Evolutionary conservation across 2,329 filamentous ascomycete genomes (phyloP).

Genomic region (Scytalidium sp.): DNA sequence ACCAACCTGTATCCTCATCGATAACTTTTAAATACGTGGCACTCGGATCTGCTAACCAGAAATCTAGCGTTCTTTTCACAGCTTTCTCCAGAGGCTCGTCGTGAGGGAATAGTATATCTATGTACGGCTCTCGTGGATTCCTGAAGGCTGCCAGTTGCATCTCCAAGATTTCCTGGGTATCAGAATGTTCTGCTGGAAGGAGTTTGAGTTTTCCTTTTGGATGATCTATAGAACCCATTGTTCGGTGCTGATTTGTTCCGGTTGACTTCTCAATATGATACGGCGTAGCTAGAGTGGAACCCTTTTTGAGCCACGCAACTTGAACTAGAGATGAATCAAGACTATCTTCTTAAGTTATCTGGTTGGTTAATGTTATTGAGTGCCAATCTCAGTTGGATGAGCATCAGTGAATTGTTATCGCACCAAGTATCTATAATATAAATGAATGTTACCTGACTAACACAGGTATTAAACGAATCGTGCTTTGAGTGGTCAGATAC

Average conservation of each 20-base stretch:
- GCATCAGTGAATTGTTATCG: no score
- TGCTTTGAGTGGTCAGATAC: no score
- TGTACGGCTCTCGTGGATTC: slow-evolving; percentile 13
- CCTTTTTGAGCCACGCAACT: no score
- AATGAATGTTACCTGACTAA: no score
- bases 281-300: no score
- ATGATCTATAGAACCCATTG: background rate
- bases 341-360: no score
- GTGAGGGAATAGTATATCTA: slow-evolving; percentile 12
- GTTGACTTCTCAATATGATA: no score
- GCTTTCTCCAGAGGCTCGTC: slow-evolving; percentile 10
- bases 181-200: slow-evolving; percentile 2
- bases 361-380: no score
- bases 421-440: no score
- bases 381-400: no score
- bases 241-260: background rate
- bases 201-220: slow-evolving; percentile 4
- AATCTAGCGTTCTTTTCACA: slow-evolving; percentile 12
- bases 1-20: slow-evolving; percentile 13
- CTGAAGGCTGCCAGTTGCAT: slow-evolving; percentile 12
- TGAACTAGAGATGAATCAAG: no score
- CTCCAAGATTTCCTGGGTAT: slow-evolving; percentile 12
- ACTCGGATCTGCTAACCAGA: slow-evolving; percentile 10
- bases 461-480: no score
- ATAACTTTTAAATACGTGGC: slow-evolving; percentile 17